phyloP scores from a whole-genome alignment of 176 grass and related monocot genomes.

The Carex cristatella region DNA sequence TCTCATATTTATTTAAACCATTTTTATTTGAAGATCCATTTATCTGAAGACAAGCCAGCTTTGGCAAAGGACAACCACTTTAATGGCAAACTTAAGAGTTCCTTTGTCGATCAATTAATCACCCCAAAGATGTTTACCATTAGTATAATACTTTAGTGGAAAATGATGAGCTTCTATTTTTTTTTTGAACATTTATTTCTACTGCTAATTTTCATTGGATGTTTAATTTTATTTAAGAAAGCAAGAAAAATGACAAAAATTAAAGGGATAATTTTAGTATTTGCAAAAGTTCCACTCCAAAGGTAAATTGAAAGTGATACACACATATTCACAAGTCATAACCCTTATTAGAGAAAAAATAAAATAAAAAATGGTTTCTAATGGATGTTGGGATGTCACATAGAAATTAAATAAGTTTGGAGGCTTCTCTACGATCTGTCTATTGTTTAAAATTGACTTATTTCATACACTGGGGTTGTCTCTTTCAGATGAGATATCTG shows the following conservation, averaged over 20 bases:
- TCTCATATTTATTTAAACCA: constrained; percentile 1
- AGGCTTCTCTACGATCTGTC: not conserved
- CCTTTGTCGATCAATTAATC: not conserved
- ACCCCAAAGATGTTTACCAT: not conserved
- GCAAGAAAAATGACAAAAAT: not conserved
- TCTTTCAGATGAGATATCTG: constrained; percentile 52
- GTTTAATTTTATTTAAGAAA: not conserved
- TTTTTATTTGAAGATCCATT: not conserved
- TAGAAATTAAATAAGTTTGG: not conserved
- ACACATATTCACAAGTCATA: not conserved
- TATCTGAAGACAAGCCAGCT: not conserved
- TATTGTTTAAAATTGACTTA: not conserved
- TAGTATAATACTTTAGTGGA: not conserved
- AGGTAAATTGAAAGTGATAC: not conserved
- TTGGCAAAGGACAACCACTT: not conserved
- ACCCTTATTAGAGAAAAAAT: not conserved
- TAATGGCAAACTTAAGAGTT: not conserved
- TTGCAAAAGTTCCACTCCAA: not conserved
- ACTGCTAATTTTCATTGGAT: not conserved
- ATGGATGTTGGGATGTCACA: not conserved
- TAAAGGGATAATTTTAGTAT: not conserved
- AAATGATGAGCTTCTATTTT: not conserved
- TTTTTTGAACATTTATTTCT: not conserved
- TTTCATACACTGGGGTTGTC: constrained; percentile 14
- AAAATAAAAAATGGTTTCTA: not conserved